Percentiles rank a stretch among this genome's conserved stretches.
phyloP scores from a whole-genome alignment of 371 early-diverging fungal genomes.

The Circinella umbellata region DNA sequence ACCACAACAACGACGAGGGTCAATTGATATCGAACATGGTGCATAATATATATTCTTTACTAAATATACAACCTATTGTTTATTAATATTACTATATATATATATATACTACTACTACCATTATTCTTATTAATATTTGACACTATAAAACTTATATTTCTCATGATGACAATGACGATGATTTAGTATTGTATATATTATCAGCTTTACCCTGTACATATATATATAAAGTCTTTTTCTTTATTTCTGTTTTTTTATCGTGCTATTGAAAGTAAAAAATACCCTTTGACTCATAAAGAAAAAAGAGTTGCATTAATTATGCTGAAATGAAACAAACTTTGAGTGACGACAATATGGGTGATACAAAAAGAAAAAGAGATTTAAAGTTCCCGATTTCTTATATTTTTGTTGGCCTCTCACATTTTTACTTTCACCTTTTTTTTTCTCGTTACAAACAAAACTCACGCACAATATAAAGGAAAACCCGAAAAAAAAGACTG shows the following conservation, averaged over 20 bases:
- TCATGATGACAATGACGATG: no score
- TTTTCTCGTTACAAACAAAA: neutral
- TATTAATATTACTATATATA: neutral
- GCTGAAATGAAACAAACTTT: neutral
- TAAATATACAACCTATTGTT: neutral
- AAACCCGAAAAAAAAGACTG: neutral
- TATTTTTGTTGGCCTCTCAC: neutral
- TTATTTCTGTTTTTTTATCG: no score
- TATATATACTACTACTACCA: no score
- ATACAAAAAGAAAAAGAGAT: neutral
- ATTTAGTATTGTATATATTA: no score
- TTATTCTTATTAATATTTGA: no score
- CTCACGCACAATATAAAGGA: neutral
- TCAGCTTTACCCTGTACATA: no score
- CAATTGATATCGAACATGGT: constrained; percentile 5
- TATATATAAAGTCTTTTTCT: no score
- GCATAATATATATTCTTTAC: neutral
- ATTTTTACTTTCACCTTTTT: neutral
- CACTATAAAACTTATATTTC: no score
- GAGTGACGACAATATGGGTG: neutral
- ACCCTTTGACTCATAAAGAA: no score
- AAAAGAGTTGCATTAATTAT: no score
- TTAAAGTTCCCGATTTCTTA: neutral
- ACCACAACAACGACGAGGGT: neutral
- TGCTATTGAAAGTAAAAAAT: no score